Evolutionary conservation across 495 filamentous ascomycete genomes (phyloP).

Genomic region (Amniculicola lignicola): DNA sequence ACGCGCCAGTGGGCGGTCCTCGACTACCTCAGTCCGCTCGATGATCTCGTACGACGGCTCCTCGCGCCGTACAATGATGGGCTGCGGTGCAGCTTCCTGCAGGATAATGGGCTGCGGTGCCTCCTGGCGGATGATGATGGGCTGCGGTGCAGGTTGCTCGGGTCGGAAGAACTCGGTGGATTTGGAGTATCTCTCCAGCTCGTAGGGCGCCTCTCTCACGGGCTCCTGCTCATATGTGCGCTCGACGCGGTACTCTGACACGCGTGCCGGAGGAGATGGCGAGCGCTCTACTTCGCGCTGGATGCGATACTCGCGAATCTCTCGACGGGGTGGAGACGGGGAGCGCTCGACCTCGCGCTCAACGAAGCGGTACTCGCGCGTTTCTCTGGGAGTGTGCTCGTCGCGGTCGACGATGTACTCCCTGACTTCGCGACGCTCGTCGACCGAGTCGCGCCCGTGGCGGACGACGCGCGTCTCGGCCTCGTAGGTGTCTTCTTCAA

Average conservation of each 20-base stretch:
- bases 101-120: conserved; percentile 68
- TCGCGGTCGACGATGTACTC: conserved; percentile 28
- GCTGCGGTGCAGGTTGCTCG: conserved; percentile 53
- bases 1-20: conserved; percentile 48
- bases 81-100: conserved; percentile 62
- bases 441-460: conserved; percentile 25
- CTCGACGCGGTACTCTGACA: conserved; percentile 37
- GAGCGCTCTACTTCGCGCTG: conserved; percentile 36
- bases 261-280: conserved; percentile 31
- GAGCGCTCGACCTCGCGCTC: conserved; percentile 39
- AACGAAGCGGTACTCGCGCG: conserved; percentile 33
- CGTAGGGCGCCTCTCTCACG: conserved; percentile 37
- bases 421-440: conserved; percentile 24
- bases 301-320: conserved; percentile 36
- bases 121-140: conserved; percentile 65
- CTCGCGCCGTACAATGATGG: conserved; percentile 57
- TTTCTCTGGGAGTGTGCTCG: conserved; percentile 18
- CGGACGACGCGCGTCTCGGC: conserved; percentile 39
- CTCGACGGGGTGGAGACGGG: conserved; percentile 28
- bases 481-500: conserved; percentile 34
- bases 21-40: conserved; percentile 56
- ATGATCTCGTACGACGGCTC: conserved; percentile 68
- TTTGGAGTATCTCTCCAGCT: conserved; percentile 61
- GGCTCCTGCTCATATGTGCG: conserved; percentile 36
- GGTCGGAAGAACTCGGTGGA: conserved; percentile 64